phyloP scores from a whole-genome alignment of 352 stramenopile genomes.

The Pythium apleroticum region DNA sequence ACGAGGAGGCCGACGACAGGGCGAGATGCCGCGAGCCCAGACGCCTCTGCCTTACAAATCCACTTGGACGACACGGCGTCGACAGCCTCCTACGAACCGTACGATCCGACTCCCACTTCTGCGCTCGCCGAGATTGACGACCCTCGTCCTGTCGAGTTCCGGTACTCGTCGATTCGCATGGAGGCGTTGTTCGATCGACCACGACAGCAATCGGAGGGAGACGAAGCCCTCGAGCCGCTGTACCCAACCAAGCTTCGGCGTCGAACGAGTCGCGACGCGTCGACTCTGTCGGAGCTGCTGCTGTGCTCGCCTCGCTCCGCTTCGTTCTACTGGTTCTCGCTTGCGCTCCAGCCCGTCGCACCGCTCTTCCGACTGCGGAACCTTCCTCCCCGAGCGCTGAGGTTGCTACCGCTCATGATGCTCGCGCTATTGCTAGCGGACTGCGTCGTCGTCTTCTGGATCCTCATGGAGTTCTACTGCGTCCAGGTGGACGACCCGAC shows the following conservation, averaged over 20 bases:
- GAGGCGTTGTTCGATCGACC: slow-evolving; percentile 62
- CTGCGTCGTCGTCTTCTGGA: slow-evolving; percentile 65
- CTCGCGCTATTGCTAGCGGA: slow-evolving; percentile 70
- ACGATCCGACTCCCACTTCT: background rate
- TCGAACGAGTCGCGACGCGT: slow-evolving; percentile 11
- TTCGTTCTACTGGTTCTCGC: slow-evolving; percentile 21
- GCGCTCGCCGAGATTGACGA: slow-evolving; percentile 25
- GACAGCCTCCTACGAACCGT: background rate
- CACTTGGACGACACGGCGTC: slow-evolving; percentile 9
- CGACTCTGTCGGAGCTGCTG: slow-evolving; percentile 18
- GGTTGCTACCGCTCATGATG: slow-evolving; percentile 47
- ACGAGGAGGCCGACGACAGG: slow-evolving; percentile 17
- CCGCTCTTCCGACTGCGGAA: slow-evolving; percentile 68
- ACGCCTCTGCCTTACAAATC: background rate
- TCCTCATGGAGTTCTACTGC: slow-evolving; percentile 85
- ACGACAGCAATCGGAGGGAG: background rate
- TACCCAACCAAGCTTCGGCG: slow-evolving; percentile 15
- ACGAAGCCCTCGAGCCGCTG: slow-evolving; percentile 18
- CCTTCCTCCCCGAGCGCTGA: slow-evolving; percentile 29
- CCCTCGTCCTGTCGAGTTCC: slow-evolving; percentile 58
- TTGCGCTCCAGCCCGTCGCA: slow-evolving; percentile 49
- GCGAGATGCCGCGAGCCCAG: slow-evolving; percentile 5
- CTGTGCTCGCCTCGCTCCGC: slow-evolving; percentile 23
- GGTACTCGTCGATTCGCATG: slow-evolving; percentile 76
- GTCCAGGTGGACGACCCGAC: slow-evolving; percentile 84